Evolutionary conservation across 2,329 filamentous ascomycete species (phyloP).

Genomic region (Alternaria conjuncta): DNA sequence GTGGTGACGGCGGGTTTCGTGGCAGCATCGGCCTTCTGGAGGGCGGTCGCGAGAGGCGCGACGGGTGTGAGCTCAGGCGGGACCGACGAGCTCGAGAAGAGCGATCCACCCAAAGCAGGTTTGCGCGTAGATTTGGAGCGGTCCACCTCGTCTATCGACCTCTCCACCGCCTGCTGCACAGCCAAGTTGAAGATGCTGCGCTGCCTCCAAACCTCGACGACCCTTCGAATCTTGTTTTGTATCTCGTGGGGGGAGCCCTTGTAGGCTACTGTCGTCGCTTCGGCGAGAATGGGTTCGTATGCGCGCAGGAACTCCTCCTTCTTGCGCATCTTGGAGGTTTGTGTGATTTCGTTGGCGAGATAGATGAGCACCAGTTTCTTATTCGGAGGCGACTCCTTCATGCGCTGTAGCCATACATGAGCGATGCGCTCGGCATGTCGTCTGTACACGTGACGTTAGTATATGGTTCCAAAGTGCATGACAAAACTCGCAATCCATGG

Average conservation of each 20-base stretch:
- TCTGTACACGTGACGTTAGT: constrained; percentile 57
- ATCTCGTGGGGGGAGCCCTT: constrained; percentile 83
- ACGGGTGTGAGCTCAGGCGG: constrained; percentile 80
- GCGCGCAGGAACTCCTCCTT: constrained; percentile 93
- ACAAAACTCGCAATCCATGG: not conserved
- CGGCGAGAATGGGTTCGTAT: constrained; percentile 88
- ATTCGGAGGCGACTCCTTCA: constrained; percentile 84
- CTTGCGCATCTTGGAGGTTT: constrained; percentile 90
- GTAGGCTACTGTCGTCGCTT: constrained; percentile 89
- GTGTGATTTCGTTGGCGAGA: constrained; percentile 94
- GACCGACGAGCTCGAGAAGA: constrained; percentile 69
- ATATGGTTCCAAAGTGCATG: constrained; percentile 1
- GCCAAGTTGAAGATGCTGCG: constrained; percentile 81
- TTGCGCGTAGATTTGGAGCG: constrained; percentile 62
- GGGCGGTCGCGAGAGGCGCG: constrained; percentile 73
- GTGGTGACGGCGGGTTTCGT: constrained; percentile 71
- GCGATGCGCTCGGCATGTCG: constrained; percentile 92
- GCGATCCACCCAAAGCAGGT: constrained; percentile 68
- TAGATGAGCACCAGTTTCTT: constrained; percentile 93
- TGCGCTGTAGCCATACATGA: constrained; percentile 85
- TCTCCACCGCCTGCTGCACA: constrained; percentile 82
- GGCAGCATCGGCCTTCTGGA: constrained; percentile 74
- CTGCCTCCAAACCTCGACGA: constrained; percentile 93
- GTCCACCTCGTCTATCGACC: constrained; percentile 72
- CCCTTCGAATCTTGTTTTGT: constrained; percentile 84